Evolutionary conservation across 1,284 basidiomycete species (phyloP), one percentile per base, ranked within the genome.

Genomic region (Anthracocystis setariae): DNA sequence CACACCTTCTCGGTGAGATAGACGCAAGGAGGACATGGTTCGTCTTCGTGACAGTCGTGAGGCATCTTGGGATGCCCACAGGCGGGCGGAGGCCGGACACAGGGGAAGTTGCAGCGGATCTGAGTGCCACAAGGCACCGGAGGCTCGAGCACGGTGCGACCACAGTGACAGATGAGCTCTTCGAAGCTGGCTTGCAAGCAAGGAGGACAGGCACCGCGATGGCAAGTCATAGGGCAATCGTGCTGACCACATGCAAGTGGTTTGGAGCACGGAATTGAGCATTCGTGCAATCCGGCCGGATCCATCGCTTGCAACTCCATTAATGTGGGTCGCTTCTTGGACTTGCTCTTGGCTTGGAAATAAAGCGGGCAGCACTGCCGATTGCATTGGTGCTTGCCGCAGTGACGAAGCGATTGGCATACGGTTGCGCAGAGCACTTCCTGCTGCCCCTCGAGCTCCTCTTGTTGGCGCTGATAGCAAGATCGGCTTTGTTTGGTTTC

Each of bases 161-260:
- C 80, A 43, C 81, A 82, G 46, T 76, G 64, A 52, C 81, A 82
- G 37, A 61, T 60, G 32, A 81, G 57, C 50, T 82, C 81, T 23
- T 79, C 76, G 46, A 82, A 82, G 42, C 68, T 73, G 12, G 80
- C 78, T 39, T 78, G 77, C 35, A 82, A 61, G 56, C 81, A 82
- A 1, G 78, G 80, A 29, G 77, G 74, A 49, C 81, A 82, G 1
- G 78, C 67, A 23, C 80, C 80, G 12, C 81, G 76, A 50, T 82
- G 81, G 50, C 81, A 82, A 17, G 60, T 62, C 53, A 76, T 60
- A 2, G 76, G 76, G 49, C 81, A 82, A 7, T 59, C 45, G 62
- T 82, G 81, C 13, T 45, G 38, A 2, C 78, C 80, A 46, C 81
- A 82, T 8, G 74, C 47, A n/a, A 82, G 64, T 17, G 72, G 64